Evolutionary conservation across 2,329 filamentous ascomycete genomes (phyloP).

Genomic region (Zymoseptoria brevis): DNA sequence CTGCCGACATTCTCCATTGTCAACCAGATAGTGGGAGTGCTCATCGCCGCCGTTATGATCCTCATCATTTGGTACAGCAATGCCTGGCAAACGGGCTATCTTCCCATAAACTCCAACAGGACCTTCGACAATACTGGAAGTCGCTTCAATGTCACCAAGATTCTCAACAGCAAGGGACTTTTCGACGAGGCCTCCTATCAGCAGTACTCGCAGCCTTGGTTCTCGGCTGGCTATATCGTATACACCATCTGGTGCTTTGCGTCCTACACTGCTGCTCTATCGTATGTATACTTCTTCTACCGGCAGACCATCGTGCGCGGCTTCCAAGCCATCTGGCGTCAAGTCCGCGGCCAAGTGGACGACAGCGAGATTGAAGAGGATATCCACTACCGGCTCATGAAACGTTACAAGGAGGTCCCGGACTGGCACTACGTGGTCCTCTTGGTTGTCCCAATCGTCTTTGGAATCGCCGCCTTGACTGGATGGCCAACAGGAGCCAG

Average conservation of each 20-base stretch:
- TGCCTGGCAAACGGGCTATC: constrained; percentile 69
- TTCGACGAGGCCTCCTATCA: constrained; percentile 70
- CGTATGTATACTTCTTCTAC: constrained; percentile 6
- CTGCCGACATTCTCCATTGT: constrained; percentile 29
- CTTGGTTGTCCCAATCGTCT: constrained; percentile 8
- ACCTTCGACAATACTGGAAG: constrained; percentile 78
- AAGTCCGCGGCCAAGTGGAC: neutral
- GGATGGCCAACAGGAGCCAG: constrained; percentile 64
- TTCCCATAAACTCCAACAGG: constrained; percentile 73
- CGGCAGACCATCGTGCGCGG: constrained; percentile 1
- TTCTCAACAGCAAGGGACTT: constrained; percentile 64
- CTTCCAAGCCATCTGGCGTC: constrained; percentile 2
- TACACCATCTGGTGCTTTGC: constrained; percentile 6
- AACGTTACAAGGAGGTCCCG: constrained; percentile 70
- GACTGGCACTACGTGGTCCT: constrained; percentile 58
- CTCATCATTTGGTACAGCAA: constrained; percentile 54
- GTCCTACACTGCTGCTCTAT: constrained; percentile 4
- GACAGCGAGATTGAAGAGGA: constrained; percentile 47
- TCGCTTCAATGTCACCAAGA: constrained; percentile 71
- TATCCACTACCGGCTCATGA: constrained; percentile 77
- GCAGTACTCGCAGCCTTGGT: constrained; percentile 62
- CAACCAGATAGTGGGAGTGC: constrained; percentile 58
- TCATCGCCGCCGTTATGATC: constrained; percentile 18
- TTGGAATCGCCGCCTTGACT: constrained; percentile 12
- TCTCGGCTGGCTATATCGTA: constrained; percentile 6